A percentile compares a stretch with the other conserved stretches of the same genome.
Evolutionary conservation across 176 grass and related monocot species (phyloP).

Genomic region (Oryza rufipogon): DNA sequence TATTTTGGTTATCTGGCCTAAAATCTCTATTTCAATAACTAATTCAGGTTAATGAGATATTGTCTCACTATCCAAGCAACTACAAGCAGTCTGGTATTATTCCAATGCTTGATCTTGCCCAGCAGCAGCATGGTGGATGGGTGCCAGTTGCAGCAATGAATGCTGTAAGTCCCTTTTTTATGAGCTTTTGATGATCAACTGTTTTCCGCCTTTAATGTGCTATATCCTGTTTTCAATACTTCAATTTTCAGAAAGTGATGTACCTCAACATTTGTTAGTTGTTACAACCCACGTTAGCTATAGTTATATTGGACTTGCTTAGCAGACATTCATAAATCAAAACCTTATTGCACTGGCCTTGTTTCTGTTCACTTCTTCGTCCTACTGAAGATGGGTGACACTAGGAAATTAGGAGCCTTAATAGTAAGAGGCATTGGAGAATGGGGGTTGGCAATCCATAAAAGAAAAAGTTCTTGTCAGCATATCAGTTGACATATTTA

Average conservation of each 20-base stretch:
- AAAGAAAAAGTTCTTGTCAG: background rate
- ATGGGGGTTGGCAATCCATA: background rate
- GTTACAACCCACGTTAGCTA: background rate
- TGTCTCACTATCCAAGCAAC: constrained; percentile 93
- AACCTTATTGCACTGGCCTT: background rate
- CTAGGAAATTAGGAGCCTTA: background rate
- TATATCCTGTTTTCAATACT: constrained; percentile 1
- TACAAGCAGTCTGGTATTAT: constrained; percentile 98
- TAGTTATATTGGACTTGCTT: background rate
- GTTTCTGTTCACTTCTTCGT: background rate
- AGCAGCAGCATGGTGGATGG: constrained; percentile 98
- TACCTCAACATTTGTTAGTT: background rate
- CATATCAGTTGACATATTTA: background rate
- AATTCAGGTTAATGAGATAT: constrained; percentile 73
- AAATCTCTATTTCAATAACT: background rate
- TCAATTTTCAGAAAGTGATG: background rate
- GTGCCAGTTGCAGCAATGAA: constrained; percentile 93
- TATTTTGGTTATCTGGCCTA: background rate
- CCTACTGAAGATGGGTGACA: background rate
- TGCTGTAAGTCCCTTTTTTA: constrained; percentile 59
- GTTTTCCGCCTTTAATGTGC: background rate
- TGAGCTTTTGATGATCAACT: background rate
- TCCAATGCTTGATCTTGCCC: constrained; percentile 86
- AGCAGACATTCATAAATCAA: constrained; percentile 4
- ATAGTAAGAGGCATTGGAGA: background rate